These are phyloP conservation scores for Heliamphora pulchella DNA, from an alignment of 179 eudicot genomes.

Conservation along the genomic window DNA sequence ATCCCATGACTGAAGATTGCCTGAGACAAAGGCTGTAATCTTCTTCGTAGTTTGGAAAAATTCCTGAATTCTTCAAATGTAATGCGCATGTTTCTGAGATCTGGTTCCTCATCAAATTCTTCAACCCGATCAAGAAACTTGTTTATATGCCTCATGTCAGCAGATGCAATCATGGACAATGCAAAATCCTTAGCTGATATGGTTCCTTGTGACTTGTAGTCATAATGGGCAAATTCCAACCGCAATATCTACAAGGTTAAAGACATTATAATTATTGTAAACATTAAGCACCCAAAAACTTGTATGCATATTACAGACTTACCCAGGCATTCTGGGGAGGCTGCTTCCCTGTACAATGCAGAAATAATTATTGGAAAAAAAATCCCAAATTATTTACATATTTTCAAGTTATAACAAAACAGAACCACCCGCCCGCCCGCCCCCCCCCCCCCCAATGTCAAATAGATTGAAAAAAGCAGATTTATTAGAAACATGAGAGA, in stretches of 20 bases:
- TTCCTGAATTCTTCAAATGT: slow-evolving; percentile 2
- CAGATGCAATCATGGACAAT: slow-evolving; percentile 82
- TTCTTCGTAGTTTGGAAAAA: not conserved
- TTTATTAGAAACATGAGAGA: no score
- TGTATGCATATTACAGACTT: no score
- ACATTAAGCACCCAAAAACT: not conserved
- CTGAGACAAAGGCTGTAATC: slow-evolving; percentile 9
- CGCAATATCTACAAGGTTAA: slow-evolving; percentile 40
- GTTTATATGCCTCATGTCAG: slow-evolving; percentile 60
- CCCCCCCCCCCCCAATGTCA: no score
- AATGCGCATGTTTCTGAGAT: slow-evolving; percentile 19
- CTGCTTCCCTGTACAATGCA: no score
- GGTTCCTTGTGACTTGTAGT: slow-evolving; percentile 54
- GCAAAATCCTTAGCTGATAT: slow-evolving; percentile 78
- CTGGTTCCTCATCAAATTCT: slow-evolving; percentile 42
- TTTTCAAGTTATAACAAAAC: no score
- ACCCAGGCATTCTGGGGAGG: no score
- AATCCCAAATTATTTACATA: no score
- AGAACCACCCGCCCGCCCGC: no score
- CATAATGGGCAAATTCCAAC: slow-evolving; percentile 74
- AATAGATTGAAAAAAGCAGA: no score
- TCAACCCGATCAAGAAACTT: slow-evolving; percentile 77
- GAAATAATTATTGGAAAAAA: no score
- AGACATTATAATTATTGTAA: not conserved
- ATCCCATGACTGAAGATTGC: slow-evolving; percentile 55